Conservation (phyloP, 805 yeast species). For the Monosporozyma unispora region DNA sequence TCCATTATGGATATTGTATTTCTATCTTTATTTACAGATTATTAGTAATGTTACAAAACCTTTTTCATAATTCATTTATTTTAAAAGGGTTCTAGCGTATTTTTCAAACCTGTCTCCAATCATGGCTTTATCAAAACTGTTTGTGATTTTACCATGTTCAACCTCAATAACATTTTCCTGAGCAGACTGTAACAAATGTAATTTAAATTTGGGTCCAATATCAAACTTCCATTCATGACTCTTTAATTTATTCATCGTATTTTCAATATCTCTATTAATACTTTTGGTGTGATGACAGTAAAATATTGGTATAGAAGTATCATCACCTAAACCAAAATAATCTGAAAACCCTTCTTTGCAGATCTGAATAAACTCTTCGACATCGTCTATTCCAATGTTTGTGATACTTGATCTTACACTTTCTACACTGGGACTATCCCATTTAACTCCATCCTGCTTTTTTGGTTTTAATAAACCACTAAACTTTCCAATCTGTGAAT, state of each 20-base stretch:
- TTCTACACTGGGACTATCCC: conserved; percentile 46
- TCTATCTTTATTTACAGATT: background rate
- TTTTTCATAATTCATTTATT: background rate
- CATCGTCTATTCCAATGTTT: conserved; percentile 45
- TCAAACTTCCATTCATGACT: conserved; percentile 73
- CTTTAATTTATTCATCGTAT: conserved; percentile 35
- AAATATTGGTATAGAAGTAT: conserved; percentile 25
- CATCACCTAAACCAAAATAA: conserved; percentile 5
- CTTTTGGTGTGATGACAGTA: conserved; percentile 24
- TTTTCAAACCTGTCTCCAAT: background rate
- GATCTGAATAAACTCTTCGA: conserved; percentile 26
- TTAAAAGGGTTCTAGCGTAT: background rate
- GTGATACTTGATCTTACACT: conserved; percentile 77
- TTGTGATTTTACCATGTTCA: background rate
- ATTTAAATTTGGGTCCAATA: conserved; percentile 64
- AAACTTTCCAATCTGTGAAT: conserved; percentile 52
- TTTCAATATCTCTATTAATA: conserved; percentile 33
- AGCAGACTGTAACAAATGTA: conserved; percentile 33
- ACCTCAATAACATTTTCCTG: background rate
- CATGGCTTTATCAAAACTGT: background rate
- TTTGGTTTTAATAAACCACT: conserved; percentile 49
- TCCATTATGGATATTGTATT: background rate
- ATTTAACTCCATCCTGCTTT: conserved; percentile 34
- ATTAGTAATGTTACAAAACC: background rate
- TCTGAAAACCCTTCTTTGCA: conserved; percentile 21